Base-by-base conservation (phyloP, 148 eudicot species). In the Chenopodium album region DNA sequence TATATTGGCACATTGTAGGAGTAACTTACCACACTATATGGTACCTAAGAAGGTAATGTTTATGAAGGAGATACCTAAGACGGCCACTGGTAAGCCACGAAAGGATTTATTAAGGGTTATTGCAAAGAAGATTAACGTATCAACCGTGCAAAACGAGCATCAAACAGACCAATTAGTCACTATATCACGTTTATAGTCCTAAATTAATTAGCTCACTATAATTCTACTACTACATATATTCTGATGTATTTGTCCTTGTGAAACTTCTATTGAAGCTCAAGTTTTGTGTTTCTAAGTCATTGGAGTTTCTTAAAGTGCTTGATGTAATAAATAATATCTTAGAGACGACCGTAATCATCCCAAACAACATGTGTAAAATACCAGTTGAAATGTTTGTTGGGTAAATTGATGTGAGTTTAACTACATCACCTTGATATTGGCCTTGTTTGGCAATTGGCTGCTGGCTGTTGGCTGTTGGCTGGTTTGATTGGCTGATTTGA, bases 31-130 rank as follows among this genome's bases (percentile, higher is more conserved):
- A 19, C 75, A 73, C 20, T 95, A 83, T 60, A 95, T 93, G 97
- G 87, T 91, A 48, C 97, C 96, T 0, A 95, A 90, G 84, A 92
- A 87, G 86, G 92, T 93, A 20, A 67, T 78, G 56, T 85, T 95
- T 72, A 28, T 90, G 78, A 86, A 83, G 28, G 92, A 87, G 34
- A 31, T 95, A 71, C 98, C 97, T 0, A 93, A 90, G 78, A 92
- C 89, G 1, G 32, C 86, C 1, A 93, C 93, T 0, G 91, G 91
- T 0, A 95, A 95, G 72, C 75, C 87, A 59, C 88, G 74, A 71
- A 95, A 95, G 76, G 81, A 76, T 22, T 64, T 90, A 29, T 77
- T 95, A 41, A 91, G 98, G 79, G 88, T 44, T 17, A 13, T 78
- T 32, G 94, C 93, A 0, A 92, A 87, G 82, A 82, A 78, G 3